These are phyloP conservation scores for Alternaria arbusti DNA, from an alignment of 2,329 filamentous ascomycete genomes.

Conservation along the genomic window DNA sequence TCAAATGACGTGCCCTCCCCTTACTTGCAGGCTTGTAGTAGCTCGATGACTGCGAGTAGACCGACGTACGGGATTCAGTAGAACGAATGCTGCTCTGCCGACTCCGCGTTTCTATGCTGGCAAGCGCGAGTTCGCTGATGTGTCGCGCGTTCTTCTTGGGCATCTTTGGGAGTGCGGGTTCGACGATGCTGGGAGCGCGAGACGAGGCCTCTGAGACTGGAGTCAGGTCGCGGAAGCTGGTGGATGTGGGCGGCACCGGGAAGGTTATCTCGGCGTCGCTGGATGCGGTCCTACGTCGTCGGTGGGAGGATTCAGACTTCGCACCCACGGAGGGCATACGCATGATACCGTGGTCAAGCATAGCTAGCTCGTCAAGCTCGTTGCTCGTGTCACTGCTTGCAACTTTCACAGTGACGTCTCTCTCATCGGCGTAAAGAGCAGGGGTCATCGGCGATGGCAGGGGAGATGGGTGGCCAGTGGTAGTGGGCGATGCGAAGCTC, in stretches of 20 bases:
- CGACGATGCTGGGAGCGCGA: conserved; percentile 29
- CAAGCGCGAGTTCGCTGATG: conserved; percentile 21
- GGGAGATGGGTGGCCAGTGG: conserved; percentile 37
- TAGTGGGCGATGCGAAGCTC: conserved; percentile 39
- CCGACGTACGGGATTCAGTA: conserved; percentile 18
- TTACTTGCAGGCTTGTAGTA: conserved; percentile 15
- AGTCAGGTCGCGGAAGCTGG: conserved; percentile 20
- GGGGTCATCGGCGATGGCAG: conserved; percentile 48
- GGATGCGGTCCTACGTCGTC: conserved; percentile 44
- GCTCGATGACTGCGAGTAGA: conserved; percentile 18
- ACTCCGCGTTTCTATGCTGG: conserved; percentile 15
- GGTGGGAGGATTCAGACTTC: conserved; percentile 32
- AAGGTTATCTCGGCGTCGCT: conserved; percentile 40
- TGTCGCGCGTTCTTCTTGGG: conserved; percentile 24
- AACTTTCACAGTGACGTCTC: conserved; percentile 43
- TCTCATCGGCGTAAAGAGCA: conserved; percentile 32
- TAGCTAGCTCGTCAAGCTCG: conserved; percentile 36
- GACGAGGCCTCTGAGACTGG: conserved; percentile 33
- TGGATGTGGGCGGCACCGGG: conserved; percentile 19
- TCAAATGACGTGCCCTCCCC: conserved; percentile 21
- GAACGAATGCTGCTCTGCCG: conserved; percentile 34
- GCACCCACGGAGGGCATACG: conserved; percentile 29
- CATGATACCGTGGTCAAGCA: conserved; percentile 33
- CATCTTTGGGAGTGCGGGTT: conserved; percentile 21
- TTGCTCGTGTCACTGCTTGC: conserved; percentile 45